Percentiles rank a stretch among this genome's conserved stretches.
Evolutionary conservation across 768 basidiomycete species (phyloP).

Genomic region (Leccinum longicurvipes): DNA sequence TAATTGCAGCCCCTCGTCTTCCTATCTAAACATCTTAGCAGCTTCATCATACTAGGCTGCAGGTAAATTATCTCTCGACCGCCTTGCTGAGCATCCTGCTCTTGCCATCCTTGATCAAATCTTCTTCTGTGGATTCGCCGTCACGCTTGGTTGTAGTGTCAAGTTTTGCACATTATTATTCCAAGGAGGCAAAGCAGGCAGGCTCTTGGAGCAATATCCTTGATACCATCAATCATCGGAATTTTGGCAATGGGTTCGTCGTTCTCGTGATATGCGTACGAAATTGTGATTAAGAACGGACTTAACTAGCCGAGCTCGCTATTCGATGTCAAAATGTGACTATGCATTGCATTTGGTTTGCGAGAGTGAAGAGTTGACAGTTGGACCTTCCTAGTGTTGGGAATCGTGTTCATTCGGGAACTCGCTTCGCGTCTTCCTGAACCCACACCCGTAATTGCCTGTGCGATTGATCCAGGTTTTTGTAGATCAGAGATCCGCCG

Average conservation of each 20-base stretch:
- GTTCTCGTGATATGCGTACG: background rate
- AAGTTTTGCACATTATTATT: conserved; percentile 27
- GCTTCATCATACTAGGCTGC: conserved; percentile 24
- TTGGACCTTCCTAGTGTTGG: conserved; percentile 21
- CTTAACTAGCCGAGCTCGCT: conserved; percentile 14
- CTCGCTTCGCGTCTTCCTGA: conserved; percentile 27
- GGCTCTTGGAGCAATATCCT: conserved; percentile 19
- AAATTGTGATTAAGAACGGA: background rate
- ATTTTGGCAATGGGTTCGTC: conserved; percentile 22
- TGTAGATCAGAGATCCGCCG: conserved; percentile 31
- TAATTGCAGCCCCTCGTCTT: conserved; percentile 17
- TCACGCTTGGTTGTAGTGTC: conserved; percentile 31
- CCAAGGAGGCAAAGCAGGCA: background rate
- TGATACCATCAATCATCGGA: conserved; percentile 19
- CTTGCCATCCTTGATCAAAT: conserved; percentile 31
- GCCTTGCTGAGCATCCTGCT: conserved; percentile 33
- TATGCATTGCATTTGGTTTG: background rate
- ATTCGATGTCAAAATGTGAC: conserved; percentile 26
- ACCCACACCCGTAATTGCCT: conserved; percentile 22
- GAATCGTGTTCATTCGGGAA: conserved; percentile 34
- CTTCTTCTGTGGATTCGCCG: conserved; percentile 19
- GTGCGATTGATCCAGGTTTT: conserved; percentile 32
- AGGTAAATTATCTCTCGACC: conserved; percentile 35
- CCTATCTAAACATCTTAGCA: background rate
- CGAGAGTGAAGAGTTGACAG: background rate